These are phyloP conservation scores for Saccharomyces kudriavzevii DNA, from an alignment of 805 yeast genomes.

Conservation along the genomic window DNA sequence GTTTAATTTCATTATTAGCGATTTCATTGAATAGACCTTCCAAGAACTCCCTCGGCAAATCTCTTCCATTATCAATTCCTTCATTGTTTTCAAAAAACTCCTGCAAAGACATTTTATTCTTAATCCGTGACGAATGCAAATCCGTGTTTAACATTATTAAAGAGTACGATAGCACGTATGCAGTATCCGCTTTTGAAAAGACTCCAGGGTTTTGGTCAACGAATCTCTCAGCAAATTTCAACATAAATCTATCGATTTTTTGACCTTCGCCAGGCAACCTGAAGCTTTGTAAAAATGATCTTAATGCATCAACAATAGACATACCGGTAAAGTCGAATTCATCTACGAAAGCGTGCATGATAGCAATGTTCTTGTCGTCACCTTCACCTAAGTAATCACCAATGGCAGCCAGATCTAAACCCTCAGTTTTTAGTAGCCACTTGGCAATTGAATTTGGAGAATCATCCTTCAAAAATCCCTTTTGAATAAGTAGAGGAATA, in stretches of 20 bases:
- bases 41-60: conserved; percentile 68
- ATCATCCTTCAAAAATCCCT: conserved; percentile 54
- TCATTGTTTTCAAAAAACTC: conserved; percentile 80
- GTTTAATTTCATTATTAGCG: conserved; percentile 73
- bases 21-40: conserved; percentile 70
- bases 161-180: conserved; percentile 86
- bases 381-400: conserved; percentile 95
- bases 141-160: conserved; percentile 91
- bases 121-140: conserved; percentile 80
- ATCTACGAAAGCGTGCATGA: conserved; percentile 92
- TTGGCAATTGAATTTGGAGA: conserved; percentile 64
- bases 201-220: conserved; percentile 80
- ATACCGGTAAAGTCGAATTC: conserved; percentile 63
- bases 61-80: conserved; percentile 88
- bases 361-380: conserved; percentile 61
- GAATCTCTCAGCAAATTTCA: conserved; percentile 91
- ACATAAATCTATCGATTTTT: conserved; percentile 92
- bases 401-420: conserved; percentile 71
- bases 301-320: conserved; percentile 77
- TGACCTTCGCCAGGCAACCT: conserved; percentile 98
- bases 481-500: conserved; percentile 48
- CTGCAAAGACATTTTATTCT: conserved; percentile 77
- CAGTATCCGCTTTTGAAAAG: conserved; percentile 88
- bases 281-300: conserved; percentile 77
- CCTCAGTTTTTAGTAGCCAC: conserved; percentile 65